Conservation (phyloP, 129 eudicot genomes). For the Flaveria trinervia region DNA sequence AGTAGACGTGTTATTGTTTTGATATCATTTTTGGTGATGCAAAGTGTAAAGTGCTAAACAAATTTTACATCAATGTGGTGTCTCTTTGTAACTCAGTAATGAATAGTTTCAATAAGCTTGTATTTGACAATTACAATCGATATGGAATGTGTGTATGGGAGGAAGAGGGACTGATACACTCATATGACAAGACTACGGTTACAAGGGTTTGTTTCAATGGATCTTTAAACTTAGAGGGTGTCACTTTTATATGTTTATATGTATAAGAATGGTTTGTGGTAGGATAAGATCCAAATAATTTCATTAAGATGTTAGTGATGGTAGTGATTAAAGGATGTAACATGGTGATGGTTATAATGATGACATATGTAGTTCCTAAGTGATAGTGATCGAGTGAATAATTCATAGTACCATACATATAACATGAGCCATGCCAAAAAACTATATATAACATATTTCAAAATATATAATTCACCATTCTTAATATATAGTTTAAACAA, state of each 20-base stretch:
- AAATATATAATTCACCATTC: neutral
- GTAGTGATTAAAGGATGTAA: slow-evolving; percentile 13
- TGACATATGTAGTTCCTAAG: neutral
- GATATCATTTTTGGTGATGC: no score
- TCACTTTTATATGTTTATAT: neutral
- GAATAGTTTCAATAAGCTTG: neutral
- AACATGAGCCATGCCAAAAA: slow-evolving; percentile 11
- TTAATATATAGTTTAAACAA: no score
- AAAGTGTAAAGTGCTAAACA: no score
- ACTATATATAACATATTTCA: no score
- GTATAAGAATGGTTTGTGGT: neutral
- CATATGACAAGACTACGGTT: neutral
- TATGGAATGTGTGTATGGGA: neutral
- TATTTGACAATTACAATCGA: neutral
- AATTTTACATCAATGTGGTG: neutral
- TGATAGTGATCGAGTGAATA: slow-evolving; percentile 3
- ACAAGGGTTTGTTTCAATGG: neutral
- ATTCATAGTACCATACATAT: neutral
- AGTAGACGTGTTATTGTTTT: no score
- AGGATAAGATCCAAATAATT: neutral
- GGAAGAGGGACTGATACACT: neutral
- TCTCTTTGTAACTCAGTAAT: neutral
- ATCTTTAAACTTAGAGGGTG: neutral
- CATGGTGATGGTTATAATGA: slow-evolving; percentile 25
- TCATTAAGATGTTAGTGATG: slow-evolving; percentile 17